Percentiles rank a stretch among this genome's conserved stretches.
These are phyloP conservation scores for Sungouiella thailandica DNA, from an alignment of 805 yeast species.

Conservation along the genomic window DNA sequence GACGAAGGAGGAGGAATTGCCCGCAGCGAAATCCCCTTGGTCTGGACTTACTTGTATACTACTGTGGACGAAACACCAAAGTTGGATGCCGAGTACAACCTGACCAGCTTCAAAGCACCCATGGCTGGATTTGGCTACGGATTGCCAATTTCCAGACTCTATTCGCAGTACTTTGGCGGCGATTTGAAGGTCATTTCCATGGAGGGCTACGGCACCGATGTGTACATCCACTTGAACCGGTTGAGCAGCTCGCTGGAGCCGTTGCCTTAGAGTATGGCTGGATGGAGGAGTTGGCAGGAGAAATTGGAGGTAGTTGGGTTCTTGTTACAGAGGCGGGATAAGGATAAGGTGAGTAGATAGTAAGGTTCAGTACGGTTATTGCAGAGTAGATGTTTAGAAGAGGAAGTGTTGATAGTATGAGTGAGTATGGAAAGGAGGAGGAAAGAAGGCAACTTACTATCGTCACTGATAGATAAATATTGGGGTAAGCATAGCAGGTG, in stretches of 20 bases:
- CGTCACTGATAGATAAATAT: no score
- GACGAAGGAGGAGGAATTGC: conserved; percentile 96
- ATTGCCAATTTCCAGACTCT: conserved; percentile 76
- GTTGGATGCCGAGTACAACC: conserved; percentile 52
- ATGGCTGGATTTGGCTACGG: conserved; percentile 96
- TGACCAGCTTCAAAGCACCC: conserved; percentile 75
- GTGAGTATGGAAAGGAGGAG: no score
- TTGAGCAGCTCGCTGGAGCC: conserved; percentile 73
- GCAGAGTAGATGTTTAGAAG: no score
- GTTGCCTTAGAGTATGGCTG: conserved; percentile 33
- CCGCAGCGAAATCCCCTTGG: conserved; percentile 72
- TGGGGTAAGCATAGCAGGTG: no score
- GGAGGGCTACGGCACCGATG: conserved; percentile 96
- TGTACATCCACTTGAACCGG: conserved; percentile 78
- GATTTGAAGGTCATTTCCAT: conserved; percentile 80
- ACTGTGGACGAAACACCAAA: conserved; percentile 73
- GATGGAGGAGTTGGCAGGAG: background rate
- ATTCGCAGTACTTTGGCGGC: conserved; percentile 88
- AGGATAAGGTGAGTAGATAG: no score
- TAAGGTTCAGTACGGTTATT: no score
- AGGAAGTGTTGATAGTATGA: no score
- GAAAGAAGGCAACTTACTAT: no score
- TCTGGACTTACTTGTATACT: conserved; percentile 90
- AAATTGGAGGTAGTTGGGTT: no score
- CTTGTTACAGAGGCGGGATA: no score